A percentile compares a stretch with the other conserved stretches of the same genome.
phyloP scores from a whole-genome alignment of 129 eudicot genomes.

The sunflower (Helianthus annuus) region HanXRQr2.0-SUNRISE NC_035439.2:126094897-126095396 shows the following conservation, averaged over 20 bases:
- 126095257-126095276: slow-evolving; percentile 73
- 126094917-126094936: not conserved
- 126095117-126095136: not conserved
- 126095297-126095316: slow-evolving; percentile 57
- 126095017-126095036: slow-evolving; percentile 65
- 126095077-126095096: slow-evolving; percentile 73
- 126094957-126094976: not conserved
- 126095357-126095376: slow-evolving; percentile 19
- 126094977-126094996: not conserved
- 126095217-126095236: slow-evolving; percentile 65
- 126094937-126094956: not conserved
- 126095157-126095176: not conserved
- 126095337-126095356: slow-evolving; percentile 36
- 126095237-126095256: slow-evolving; percentile 68
- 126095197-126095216: slow-evolving; percentile 64
- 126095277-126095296: slow-evolving; percentile 64
- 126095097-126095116: not conserved
- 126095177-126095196: not conserved
- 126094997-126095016: slow-evolving; percentile 31
- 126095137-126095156: not conserved
- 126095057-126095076: slow-evolving; percentile 72
- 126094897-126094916: slow-evolving; percentile 41
- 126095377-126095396: not conserved
- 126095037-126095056: slow-evolving; percentile 77
- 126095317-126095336: slow-evolving; percentile 65